These are phyloP conservation scores for Clonostachys solani DNA, from an alignment of 2,329 filamentous ascomycete genomes.

Conservation along the genomic window DNA sequence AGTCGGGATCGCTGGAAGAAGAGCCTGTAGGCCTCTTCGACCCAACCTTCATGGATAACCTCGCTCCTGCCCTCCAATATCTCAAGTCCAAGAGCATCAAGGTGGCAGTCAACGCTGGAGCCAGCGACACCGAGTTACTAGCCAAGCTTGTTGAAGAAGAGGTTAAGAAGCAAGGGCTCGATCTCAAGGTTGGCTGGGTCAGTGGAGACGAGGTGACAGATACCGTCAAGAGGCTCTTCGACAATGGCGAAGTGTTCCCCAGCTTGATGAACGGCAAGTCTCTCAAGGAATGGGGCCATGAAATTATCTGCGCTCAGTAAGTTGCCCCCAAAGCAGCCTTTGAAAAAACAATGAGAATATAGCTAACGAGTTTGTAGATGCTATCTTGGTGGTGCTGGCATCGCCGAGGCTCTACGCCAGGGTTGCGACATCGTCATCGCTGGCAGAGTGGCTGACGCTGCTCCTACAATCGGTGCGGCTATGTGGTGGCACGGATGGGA, in stretches of 20 bases:
- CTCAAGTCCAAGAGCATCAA: slow-evolving; percentile 24
- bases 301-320: slow-evolving; percentile 3
- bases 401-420: slow-evolving; percentile 8
- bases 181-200: slow-evolving; percentile 27
- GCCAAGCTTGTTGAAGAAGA: slow-evolving; percentile 15
- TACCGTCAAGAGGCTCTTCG: slow-evolving; percentile 10
- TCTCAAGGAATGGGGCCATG: slow-evolving; percentile 8
- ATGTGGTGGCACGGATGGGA: slow-evolving; percentile 50
- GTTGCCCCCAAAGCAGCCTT: background rate
- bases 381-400: slow-evolving; percentile 8
- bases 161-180: slow-evolving; percentile 16
- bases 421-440: slow-evolving; percentile 30
- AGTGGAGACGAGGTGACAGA: slow-evolving; percentile 27
- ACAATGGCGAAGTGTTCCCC: slow-evolving; percentile 12
- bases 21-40: slow-evolving; percentile 10
- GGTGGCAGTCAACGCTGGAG: slow-evolving; percentile 30
- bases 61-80: slow-evolving; percentile 22
- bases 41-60: slow-evolving; percentile 33
- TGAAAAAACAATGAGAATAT: background rate
- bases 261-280: slow-evolving; percentile 15
- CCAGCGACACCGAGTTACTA: slow-evolving; percentile 24
- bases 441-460: slow-evolving; percentile 39
- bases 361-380: slow-evolving; percentile 2
- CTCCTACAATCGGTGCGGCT: slow-evolving; percentile 46
- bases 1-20: slow-evolving; percentile 11